phyloP scores from a whole-genome alignment of 768 basidiomycete genomes.

The Phylloporus arenicola region DNA sequence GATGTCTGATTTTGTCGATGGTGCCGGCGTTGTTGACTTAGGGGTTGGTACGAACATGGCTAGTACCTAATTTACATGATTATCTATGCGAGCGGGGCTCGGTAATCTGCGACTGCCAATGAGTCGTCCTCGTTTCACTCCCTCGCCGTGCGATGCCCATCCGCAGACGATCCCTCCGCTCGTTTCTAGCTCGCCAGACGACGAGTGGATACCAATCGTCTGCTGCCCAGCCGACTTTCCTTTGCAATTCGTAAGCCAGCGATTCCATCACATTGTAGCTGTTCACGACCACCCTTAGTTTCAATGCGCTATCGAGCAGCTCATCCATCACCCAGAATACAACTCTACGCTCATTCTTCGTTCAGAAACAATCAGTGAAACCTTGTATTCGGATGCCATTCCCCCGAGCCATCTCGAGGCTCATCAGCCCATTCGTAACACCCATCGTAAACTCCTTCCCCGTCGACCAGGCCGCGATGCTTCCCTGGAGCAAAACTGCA shows the following conservation, averaged over 20 bases:
- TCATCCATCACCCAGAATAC: constrained; percentile 87
- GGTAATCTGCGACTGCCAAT: neutral
- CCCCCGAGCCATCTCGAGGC: constrained; percentile 28
- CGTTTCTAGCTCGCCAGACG: constrained; percentile 1
- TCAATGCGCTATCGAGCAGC: constrained; percentile 59
- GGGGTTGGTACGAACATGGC: neutral
- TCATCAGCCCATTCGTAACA: constrained; percentile 40
- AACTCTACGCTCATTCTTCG: constrained; percentile 88
- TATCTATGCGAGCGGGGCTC: constrained; percentile 12
- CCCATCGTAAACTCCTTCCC: constrained; percentile 69
- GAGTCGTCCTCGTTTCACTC: constrained; percentile 20
- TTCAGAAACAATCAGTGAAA: constrained; percentile 55
- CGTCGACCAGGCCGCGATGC: constrained; percentile 73
- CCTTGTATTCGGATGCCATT: constrained; percentile 13
- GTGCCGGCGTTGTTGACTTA: constrained; percentile 7
- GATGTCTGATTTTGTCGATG: constrained; percentile 19
- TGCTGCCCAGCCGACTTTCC: constrained; percentile 40
- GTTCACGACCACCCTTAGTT: constrained; percentile 47
- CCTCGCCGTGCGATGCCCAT: constrained; percentile 14
- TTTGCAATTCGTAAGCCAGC: constrained; percentile 35
- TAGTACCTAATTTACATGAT: constrained; percentile 7
- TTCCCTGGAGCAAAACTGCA: constrained; percentile 71
- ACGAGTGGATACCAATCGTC: constrained; percentile 32
- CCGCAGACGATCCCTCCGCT: constrained; percentile 1
- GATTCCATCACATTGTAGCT: neutral